A percentile compares a stretch with the other conserved stretches of the same genome.
Evolutionary conservation across 108 stramenopile species (phyloP).

Genomic region (Cyclotella kingstonii): DNA sequence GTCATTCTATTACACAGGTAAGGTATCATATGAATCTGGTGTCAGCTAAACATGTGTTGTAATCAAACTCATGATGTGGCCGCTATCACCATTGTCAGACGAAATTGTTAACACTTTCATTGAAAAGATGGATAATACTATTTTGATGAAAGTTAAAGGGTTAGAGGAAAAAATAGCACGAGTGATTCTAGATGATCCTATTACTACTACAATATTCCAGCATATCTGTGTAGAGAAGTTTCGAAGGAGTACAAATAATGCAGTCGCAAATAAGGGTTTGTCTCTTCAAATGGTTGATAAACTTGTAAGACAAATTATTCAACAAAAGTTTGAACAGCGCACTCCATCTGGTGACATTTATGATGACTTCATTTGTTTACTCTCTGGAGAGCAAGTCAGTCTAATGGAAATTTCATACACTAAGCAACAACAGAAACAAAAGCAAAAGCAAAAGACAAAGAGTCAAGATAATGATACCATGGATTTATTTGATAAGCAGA

Average conservation of each 20-base stretch:
- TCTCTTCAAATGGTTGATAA: slow-evolving; percentile 25
- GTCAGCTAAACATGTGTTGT: background rate
- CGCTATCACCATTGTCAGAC: slow-evolving; percentile 13
- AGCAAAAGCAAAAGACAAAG: slow-evolving; percentile 57
- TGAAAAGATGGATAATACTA: slow-evolving; percentile 52
- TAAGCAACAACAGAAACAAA: slow-evolving; percentile 62
- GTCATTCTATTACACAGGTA: slow-evolving; percentile 47
- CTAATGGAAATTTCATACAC: slow-evolving; percentile 58
- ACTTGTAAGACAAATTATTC: slow-evolving; percentile 38
- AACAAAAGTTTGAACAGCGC: slow-evolving; percentile 53
- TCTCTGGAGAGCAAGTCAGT: slow-evolving; percentile 52
- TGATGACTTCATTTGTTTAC: slow-evolving; percentile 45
- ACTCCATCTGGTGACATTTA: slow-evolving; percentile 41
- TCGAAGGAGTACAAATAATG: slow-evolving; percentile 28
- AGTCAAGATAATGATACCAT: slow-evolving; percentile 57
- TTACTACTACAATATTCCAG: slow-evolving; percentile 32
- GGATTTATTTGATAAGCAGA: slow-evolving; percentile 43
- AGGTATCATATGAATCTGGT: background rate
- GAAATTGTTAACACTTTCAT: slow-evolving; percentile 58
- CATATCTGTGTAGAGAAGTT: slow-evolving; percentile 51
- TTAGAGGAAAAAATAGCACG: slow-evolving; percentile 31
- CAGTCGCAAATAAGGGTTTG: slow-evolving; percentile 24
- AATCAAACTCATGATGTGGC: background rate
- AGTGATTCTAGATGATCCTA: slow-evolving; percentile 17
- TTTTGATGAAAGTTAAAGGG: slow-evolving; percentile 24